Conservation (phyloP, 805 yeast genomes). For the Metschnikowia kofuensis region DNA sequence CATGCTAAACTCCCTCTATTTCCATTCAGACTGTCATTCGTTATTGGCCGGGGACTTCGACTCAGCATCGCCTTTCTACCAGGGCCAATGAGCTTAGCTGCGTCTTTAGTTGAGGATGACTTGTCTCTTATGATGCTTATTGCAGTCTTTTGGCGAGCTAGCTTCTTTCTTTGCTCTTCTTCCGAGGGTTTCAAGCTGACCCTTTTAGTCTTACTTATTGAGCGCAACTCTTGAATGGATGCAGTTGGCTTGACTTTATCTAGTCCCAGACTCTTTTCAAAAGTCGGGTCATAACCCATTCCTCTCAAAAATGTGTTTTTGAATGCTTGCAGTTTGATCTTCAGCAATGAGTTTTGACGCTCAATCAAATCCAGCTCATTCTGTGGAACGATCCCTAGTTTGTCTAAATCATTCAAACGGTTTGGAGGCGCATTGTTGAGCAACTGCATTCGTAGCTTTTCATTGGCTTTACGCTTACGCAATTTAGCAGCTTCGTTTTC, state of each 20-base stretch:
- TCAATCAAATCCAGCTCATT: slow-evolving; percentile 17
- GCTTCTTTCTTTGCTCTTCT: slow-evolving; percentile 16
- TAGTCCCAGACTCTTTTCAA: slow-evolving; percentile 2
- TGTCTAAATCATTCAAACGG: slow-evolving; percentile 12
- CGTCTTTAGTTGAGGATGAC: neutral
- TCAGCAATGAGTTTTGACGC: slow-evolving; percentile 10
- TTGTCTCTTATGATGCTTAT: slow-evolving; percentile 7
- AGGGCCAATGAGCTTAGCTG: neutral
- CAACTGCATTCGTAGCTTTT: slow-evolving; percentile 14
- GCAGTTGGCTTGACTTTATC: slow-evolving; percentile 7
- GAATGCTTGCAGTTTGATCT: slow-evolving; percentile 32
- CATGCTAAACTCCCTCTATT: slow-evolving; percentile 2
- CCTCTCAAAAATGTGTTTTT: slow-evolving; percentile 36
- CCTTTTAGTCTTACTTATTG: slow-evolving; percentile 12
- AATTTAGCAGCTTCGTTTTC: slow-evolving; percentile 16
- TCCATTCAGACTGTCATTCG: neutral
- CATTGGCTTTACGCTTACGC: slow-evolving; percentile 18
- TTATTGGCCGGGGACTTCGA: neutral
- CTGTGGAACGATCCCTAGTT: slow-evolving; percentile 20
- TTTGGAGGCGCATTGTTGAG: slow-evolving; percentile 12
- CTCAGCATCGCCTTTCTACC: neutral
- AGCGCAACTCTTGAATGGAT: slow-evolving; percentile 15
- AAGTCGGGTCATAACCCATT: slow-evolving; percentile 55
- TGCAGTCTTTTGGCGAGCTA: slow-evolving; percentile 26
- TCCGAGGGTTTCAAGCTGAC: slow-evolving; percentile 16